Conservation (phyloP, 2,329 filamentous ascomycete species). For the Alternaria atra region DNA sequence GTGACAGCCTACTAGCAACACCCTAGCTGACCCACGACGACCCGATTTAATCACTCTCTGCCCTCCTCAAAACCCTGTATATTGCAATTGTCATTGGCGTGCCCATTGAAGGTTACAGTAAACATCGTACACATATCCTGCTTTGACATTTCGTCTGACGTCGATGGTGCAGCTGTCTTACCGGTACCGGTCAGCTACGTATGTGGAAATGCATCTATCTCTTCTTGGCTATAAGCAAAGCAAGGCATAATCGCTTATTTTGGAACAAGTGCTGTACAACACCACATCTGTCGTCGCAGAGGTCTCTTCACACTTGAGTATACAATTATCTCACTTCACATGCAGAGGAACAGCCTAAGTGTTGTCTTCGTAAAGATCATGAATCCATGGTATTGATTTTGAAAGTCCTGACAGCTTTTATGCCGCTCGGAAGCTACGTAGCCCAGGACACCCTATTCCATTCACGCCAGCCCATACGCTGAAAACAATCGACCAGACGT, state of each 20-base stretch:
- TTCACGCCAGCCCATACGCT: conserved; percentile 46
- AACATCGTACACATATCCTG: neutral
- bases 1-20: conserved; percentile 16
- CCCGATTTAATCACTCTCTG: neutral
- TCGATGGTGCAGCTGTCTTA: conserved; percentile 18
- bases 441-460: conserved; percentile 47
- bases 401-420: conserved; percentile 34
- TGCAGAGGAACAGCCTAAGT: neutral
- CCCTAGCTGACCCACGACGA: conserved; percentile 8
- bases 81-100: neutral
- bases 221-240: conserved; percentile 3
- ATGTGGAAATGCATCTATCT: conserved; percentile 11
- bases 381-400: conserved; percentile 47
- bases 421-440: conserved; percentile 41
- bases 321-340: neutral
- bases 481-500: conserved; percentile 43
- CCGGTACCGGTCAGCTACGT: conserved; percentile 21
- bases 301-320: neutral
- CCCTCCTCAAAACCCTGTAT: neutral
- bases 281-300: neutral
- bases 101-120: neutral
- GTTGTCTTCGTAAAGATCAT: conserved; percentile 34
- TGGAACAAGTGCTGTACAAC: neutral
- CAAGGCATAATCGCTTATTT: conserved; percentile 3
- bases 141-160: conserved; percentile 16